Conservation (phyloP, 2,329 filamentous ascomycete genomes). For the Diatrype stigma region DNA sequence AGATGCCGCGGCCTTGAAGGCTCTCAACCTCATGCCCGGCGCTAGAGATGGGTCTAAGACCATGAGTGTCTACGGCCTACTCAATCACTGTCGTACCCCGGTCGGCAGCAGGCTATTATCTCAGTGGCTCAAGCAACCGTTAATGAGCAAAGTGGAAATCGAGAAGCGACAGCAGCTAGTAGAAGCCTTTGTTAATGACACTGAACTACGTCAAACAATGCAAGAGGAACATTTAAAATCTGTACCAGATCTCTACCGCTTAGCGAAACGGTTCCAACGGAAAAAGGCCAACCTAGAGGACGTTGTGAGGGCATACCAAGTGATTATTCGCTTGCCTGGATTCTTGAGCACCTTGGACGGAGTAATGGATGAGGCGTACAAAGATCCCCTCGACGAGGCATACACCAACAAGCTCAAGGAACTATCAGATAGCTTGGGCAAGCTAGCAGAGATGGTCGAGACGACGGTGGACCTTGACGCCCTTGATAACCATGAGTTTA, state of each 20-base stretch:
- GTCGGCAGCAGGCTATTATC: constrained; percentile 84
- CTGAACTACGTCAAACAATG: constrained; percentile 89
- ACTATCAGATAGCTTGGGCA: constrained; percentile 73
- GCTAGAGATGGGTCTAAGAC: constrained; percentile 92
- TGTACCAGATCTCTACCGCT: constrained; percentile 88
- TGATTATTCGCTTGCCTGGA: constrained; percentile 84
- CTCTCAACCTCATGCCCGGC: constrained; percentile 94
- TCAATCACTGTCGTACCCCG: constrained; percentile 97
- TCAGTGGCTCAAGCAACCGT: constrained; percentile 95
- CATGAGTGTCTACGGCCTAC: constrained; percentile 90
- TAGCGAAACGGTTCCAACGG: constrained; percentile 92
- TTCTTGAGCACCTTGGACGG: constrained; percentile 86
- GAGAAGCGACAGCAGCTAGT: constrained; percentile 90
- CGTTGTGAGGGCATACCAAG: constrained; percentile 92
- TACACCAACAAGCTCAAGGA: constrained; percentile 82
- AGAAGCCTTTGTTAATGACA: constrained; percentile 90
- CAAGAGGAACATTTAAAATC: constrained; percentile 93
- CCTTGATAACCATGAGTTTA: constrained; percentile 94
- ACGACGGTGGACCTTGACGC: constrained; percentile 95
- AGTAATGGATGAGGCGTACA: constrained; percentile 93
- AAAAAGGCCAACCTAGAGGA: constrained; percentile 90
- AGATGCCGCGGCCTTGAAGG: constrained; percentile 88
- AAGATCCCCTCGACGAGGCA: constrained; percentile 76
- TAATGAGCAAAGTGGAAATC: constrained; percentile 89
- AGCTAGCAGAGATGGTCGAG: constrained; percentile 96